Conservation (phyloP, 345 rosid species). For the Rhodamnia rubescens region DNA sequence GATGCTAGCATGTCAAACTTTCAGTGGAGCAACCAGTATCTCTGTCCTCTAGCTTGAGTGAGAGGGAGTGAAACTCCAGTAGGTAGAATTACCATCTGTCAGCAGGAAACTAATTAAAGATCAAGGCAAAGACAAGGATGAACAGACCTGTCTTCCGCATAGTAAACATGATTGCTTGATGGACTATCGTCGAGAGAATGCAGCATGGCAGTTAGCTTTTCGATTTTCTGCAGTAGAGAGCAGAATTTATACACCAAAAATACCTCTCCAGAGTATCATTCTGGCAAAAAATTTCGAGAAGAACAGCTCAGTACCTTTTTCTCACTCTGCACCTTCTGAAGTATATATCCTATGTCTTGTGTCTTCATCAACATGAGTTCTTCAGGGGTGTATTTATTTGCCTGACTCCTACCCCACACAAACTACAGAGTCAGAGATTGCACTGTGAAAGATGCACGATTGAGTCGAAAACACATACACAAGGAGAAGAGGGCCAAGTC, state of each 20-base stretch:
- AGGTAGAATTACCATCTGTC: background rate
- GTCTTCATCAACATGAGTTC: constrained; percentile 89
- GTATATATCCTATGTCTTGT: constrained; percentile 78
- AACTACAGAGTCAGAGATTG: background rate
- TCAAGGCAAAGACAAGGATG: background rate
- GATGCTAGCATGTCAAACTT: too few relatives aligned
- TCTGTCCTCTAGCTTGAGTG: background rate
- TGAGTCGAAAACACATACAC: background rate
- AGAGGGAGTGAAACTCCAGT: background rate
- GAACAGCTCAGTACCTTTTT: constrained; percentile 29
- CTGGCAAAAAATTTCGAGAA: background rate
- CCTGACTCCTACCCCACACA: constrained; percentile 37
- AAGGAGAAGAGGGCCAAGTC: background rate
- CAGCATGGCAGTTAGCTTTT: constrained; percentile 51
- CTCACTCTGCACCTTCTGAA: constrained; percentile 79
- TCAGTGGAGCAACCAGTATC: background rate
- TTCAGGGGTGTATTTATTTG: constrained; percentile 62
- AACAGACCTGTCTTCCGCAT: constrained; percentile 69
- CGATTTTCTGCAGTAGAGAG: constrained; percentile 58
- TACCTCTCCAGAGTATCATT: background rate
- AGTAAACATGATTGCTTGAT: constrained; percentile 50
- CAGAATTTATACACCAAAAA: background rate
- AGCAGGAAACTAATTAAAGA: background rate
- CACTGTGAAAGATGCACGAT: background rate
- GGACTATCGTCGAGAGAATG: constrained; percentile 53